Evolutionary conservation across 257 asterid genomes (phyloP).

Genomic region (Solanum sejunctum): DNA sequence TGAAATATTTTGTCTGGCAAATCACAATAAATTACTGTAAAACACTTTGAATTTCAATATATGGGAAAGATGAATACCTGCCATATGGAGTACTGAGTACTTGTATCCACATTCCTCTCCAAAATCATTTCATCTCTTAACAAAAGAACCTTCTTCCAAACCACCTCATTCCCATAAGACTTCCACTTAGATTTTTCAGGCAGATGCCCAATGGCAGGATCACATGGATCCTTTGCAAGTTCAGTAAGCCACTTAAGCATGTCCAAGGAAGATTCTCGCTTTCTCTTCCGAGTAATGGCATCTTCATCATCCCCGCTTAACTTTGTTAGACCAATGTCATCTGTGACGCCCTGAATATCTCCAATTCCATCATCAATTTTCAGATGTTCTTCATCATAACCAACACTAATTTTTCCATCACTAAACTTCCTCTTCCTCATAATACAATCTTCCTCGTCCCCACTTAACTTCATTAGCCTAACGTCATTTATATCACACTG

Average conservation of each 20-base stretch:
- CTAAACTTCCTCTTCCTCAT: neutral
- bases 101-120: conserved; percentile 29
- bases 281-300: conserved; percentile 35
- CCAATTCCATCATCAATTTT: neutral
- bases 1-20: neutral
- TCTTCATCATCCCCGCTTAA: conserved; percentile 8
- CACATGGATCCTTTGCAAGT: conserved; percentile 61
- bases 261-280: conserved; percentile 18
- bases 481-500: conserved; percentile 6
- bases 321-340: neutral
- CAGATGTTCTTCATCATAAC: neutral
- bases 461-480: neutral
- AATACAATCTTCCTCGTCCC: conserved; percentile 5
- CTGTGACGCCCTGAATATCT: conserved; percentile 3
- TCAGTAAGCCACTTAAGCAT: conserved; percentile 49
- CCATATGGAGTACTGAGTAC: conserved; percentile 27
- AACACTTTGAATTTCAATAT: neutral
- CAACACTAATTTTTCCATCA: neutral
- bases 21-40: neutral
- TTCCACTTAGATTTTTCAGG: conserved; percentile 72
- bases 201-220: conserved; percentile 27
- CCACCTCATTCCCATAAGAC: conserved; percentile 30
- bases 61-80: conserved; percentile 23
- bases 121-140: conserved; percentile 45
- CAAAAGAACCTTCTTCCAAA: conserved; percentile 62